Evolutionary conservation across 1,284 basidiomycete species (phyloP), one percentile per base, ranked within the genome.

Genomic region (Rhodofomes roseus): DNA sequence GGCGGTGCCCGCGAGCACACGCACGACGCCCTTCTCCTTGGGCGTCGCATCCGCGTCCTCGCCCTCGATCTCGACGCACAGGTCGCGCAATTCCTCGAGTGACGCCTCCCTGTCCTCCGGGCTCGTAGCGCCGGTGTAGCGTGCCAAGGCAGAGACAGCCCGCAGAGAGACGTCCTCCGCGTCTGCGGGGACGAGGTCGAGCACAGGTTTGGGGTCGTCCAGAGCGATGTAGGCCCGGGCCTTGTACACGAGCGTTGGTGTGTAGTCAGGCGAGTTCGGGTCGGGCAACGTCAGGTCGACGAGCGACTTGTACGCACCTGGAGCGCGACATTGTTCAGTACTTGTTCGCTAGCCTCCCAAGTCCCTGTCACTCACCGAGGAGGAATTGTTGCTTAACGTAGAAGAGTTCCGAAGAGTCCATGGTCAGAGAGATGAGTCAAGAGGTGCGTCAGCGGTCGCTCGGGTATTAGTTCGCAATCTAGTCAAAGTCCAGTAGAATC

Each of bases 321-420:
- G 34, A 16, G 22, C 37, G 43, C 27, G 27, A 31, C 16, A 40
- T 27, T 40, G 23, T 54, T 61, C 51, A 53, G 51, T 51, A 50
- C 55, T 20, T 37, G 29, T 54, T 22, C 48, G 31, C 8, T 31
- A 14, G 2, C 31, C 14, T 16, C 25, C 27, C 41, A 34, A 23
- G n/a, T 23, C 48, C 41, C n/a, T n/a, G n/a, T n/a, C 2, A 66
- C 74, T 62, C 70, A 89, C 90, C 88, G 29, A 94, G 85, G 59
- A 87, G 83, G 73, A 95, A 95, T 62, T 93, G 90, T 67, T 93
- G 91, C 74, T 92, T 93, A 71, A 92, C 78, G 72, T 90, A 85
- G 74, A 92, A 95, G 22, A 95, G 78, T 59, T 92, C 84, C 59
- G 90, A 84, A n/a, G 89, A 89, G 62, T 90, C 88, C 91, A 93